Evolutionary conservation across 768 basidiomycete genomes (phyloP), one percentile per base, ranked within the genome.

Genomic region (Daedaleopsis sinensis): DNA sequence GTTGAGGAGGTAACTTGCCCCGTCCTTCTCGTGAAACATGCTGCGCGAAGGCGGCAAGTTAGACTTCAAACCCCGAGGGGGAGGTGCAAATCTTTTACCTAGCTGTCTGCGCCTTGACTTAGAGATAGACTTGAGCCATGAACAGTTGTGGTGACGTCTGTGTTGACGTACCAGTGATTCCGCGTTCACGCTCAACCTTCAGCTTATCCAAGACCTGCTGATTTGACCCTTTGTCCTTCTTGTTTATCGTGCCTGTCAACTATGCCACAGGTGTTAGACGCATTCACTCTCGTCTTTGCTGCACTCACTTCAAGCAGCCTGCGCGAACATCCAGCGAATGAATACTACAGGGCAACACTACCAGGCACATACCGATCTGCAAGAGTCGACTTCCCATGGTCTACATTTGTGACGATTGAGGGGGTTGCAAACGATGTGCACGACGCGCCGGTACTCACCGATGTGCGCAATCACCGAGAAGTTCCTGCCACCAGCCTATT

Each of bases 401-500:
- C 91, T 90, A 59, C 13, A 51, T 38, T 18, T 54, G 37, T 52
- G 27, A 32, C 12, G 54, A 58, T 9, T 61, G 52, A 43, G 55
- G 11, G n/a, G 11, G 27, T 9, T 13, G n/a, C 19, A 39, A 43
- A 48, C 35, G 27, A 7, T 35, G 16, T 5, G 15, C 59, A 27
- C 23, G 43, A 7, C 37, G 0, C 16, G 43, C 3, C 32, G 32
- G 10, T 15, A 39, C 32, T 57, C 69, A 88, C 94, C 94, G 67
- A 97, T 97, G 73, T 98, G 96, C 1, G 95, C 95, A 71, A 98
- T 96, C 66, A 98, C 94, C 11, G 94, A 96, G 73, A 98, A 94
- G 73, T 98, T 98, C 55, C 90, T 91, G 56, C 12, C 50, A 12
- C 12, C 50, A 12, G 24, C 42, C 15, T 32, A 7, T 32, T 32